phyloP scores from a whole-genome alignment of 2,329 filamentous ascomycete genomes.

The Microthyrium microscopicum region DNA sequence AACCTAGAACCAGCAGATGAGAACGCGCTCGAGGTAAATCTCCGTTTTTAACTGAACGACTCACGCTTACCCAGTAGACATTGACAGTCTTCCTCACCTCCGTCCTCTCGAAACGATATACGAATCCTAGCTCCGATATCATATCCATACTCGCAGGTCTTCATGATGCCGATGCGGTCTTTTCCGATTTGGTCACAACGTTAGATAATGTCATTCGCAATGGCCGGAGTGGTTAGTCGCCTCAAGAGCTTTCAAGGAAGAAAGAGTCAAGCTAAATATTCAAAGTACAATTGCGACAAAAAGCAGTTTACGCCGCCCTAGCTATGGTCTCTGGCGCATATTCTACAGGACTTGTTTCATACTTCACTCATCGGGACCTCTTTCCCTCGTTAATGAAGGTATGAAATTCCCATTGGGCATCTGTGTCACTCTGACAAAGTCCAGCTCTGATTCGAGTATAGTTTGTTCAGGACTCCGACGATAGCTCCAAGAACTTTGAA shows the following conservation, averaged over 20 bases:
- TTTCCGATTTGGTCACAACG: slow-evolving; percentile 72
- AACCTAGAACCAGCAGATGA: slow-evolving; percentile 46
- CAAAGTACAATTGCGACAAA: slow-evolving; percentile 55
- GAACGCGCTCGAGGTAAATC: slow-evolving; percentile 69
- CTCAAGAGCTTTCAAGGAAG: background rate
- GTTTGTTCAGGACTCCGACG: slow-evolving; percentile 69
- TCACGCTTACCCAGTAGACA: slow-evolving; percentile 46
- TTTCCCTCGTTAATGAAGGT: slow-evolving; percentile 95
- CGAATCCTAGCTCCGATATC: slow-evolving; percentile 87
- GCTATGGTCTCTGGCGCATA: slow-evolving; percentile 86
- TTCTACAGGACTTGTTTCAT: slow-evolving; percentile 83
- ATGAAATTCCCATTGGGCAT: no score
- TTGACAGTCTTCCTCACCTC: slow-evolving; percentile 74
- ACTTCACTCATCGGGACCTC: slow-evolving; percentile 85
- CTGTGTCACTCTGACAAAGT: background rate
- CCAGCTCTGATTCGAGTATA: slow-evolving; percentile 19
- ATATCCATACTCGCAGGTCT: slow-evolving; percentile 80
- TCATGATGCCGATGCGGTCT: slow-evolving; percentile 70
- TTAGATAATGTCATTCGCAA: slow-evolving; percentile 72
- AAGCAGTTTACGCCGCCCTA: slow-evolving; percentile 66
- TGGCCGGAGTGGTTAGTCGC: slow-evolving; percentile 47
- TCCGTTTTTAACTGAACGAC: slow-evolving; percentile 4
- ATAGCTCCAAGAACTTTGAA: slow-evolving; percentile 41
- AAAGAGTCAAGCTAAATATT: slow-evolving; percentile 10
- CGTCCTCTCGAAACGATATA: slow-evolving; percentile 76